Evolutionary conservation across 2,329 filamentous ascomycete species (phyloP).

Genomic region (Waltergamsia citrina): DNA sequence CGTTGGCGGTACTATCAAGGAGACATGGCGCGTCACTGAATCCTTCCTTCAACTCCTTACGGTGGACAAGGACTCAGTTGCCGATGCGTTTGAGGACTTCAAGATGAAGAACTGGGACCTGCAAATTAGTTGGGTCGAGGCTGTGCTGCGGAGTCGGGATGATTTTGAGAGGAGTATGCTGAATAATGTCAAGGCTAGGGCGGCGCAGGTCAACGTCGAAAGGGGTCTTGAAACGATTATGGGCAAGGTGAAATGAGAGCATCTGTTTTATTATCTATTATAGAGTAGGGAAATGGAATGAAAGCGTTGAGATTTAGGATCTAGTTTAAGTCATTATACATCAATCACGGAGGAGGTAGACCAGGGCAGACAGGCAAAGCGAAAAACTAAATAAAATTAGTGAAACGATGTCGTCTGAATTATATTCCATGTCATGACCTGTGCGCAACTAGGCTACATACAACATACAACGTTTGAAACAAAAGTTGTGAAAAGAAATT

Average conservation of each 20-base stretch:
- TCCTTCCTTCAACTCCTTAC: conserved; percentile 72
- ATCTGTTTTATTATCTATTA: too few relatives aligned
- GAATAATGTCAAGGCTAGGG: conserved; percentile 76
- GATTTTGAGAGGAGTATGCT: conserved; percentile 91
- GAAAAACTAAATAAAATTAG: too few relatives aligned
- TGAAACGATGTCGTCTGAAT: too few relatives aligned
- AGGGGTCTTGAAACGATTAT: conserved; percentile 87
- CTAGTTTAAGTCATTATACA: too few relatives aligned
- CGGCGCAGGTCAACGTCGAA: conserved; percentile 75
- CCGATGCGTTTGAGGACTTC: conserved; percentile 73
- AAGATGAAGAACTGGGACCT: conserved; percentile 89
- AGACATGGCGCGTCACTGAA: conserved; percentile 88
- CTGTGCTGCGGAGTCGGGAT: conserved; percentile 74
- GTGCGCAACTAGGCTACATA: conserved; percentile 1
- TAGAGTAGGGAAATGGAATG: too few relatives aligned
- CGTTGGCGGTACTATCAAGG: conserved; percentile 66
- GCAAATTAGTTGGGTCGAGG: conserved; percentile 92
- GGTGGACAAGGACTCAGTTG: conserved; percentile 62
- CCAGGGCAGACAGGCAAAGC: too few relatives aligned
- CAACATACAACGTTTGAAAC: too few relatives aligned
- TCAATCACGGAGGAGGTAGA: too few relatives aligned
- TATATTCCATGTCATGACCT: too few relatives aligned
- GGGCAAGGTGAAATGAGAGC: conserved; percentile 68
- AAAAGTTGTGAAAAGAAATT: not conserved
- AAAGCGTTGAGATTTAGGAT: too few relatives aligned